Percentiles rank a stretch among this genome's conserved stretches.
These are phyloP conservation scores for Penstemon barbatus DNA, from an alignment of 257 asterid genomes.

Conservation along the genomic window DNA sequence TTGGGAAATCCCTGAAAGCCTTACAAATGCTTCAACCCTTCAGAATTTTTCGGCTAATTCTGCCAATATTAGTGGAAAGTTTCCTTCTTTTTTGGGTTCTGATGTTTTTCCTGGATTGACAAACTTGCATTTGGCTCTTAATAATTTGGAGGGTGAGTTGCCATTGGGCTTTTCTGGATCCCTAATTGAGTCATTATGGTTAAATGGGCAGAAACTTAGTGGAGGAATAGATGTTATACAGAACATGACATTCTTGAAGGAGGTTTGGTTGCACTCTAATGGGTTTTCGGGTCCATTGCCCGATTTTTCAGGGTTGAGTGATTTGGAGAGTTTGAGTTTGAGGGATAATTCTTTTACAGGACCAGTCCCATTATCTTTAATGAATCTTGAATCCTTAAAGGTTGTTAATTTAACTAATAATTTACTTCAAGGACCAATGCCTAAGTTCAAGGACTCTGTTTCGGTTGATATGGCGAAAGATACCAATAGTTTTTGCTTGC, in stretches of 20 bases:
- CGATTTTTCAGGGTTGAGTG: constrained; percentile 58
- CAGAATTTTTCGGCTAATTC: constrained; percentile 78
- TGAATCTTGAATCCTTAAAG: constrained; percentile 65
- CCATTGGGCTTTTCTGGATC: constrained; percentile 64
- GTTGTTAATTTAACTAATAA: constrained; percentile 82
- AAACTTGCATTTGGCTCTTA: constrained; percentile 80
- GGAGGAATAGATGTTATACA: constrained; percentile 68
- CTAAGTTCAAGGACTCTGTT: constrained; percentile 59
- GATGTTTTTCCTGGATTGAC: constrained; percentile 73
- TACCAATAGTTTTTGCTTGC: constrained; percentile 81
- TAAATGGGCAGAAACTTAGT: constrained; percentile 78
- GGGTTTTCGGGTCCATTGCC: constrained; percentile 75
- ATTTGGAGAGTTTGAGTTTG: constrained; percentile 60
- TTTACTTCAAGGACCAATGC: constrained; percentile 86
- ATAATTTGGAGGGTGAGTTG: constrained; percentile 68
- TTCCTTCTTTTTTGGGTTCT: constrained; percentile 65
- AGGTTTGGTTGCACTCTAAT: constrained; percentile 85
- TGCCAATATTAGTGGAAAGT: constrained; percentile 64
- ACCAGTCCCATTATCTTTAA: constrained; percentile 57
- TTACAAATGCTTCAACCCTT: constrained; percentile 62
- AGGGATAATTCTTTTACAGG: constrained; percentile 84
- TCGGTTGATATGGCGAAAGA: constrained; percentile 51
- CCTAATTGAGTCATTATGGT: constrained; percentile 77
- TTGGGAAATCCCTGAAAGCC: constrained; percentile 71
- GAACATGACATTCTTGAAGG: constrained; percentile 81